Base-by-base conservation (phyloP, 163 green algal genomes). In the Coccomyxa subellipsoidea region DNA sequence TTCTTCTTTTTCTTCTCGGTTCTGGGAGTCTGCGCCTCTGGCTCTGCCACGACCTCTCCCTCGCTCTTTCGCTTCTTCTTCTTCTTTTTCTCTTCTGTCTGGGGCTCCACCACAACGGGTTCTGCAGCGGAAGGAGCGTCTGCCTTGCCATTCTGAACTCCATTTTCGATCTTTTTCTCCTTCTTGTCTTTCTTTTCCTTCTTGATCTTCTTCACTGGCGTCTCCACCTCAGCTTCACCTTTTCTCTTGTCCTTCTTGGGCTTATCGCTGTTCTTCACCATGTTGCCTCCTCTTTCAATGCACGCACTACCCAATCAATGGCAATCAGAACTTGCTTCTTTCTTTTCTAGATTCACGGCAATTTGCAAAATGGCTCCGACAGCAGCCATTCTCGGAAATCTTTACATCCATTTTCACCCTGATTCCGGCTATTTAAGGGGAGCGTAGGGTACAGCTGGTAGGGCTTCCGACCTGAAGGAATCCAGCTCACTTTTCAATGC, bases 41-140 rank as follows among this genome's bases (percentile, higher is more conserved):
- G 29, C 66, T 36, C 66, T 73, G 66, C 66, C 27, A 34, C 66
- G 10, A 12, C 66, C 18, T 10, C 66, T 18, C 10, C 66, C 32
- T 73, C 93, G 27, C 98, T 89, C 87, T 98, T 98, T 32, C 98
- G 88, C 12, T 97, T 92, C 84, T 97, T 97, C 83, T 98, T 98
- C 76, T 86, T 89, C 18, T 98, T 89, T 85, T 98, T 97, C 47
- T 96, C 90, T 59, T 97, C 93, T 54, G 95, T 95, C 40, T 98
- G 85, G 1, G 96, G 96, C 84, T 96, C 96, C 8, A 95, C 95
- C 38, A 98, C 12, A 59, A 32, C 77, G 31, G 69, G 66, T 23
- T 35, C 83, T 9, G 21, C 39, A 59, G 66, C 5, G 18, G 76
- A 38, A 29, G 79, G 31, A 9, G 32, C 32, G 32, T 40, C 70